Evolutionary conservation across 129 eudicot genomes (phyloP), one percentile per base, ranked within the genome.

Genomic region (Flaveria sonorensis): DNA sequence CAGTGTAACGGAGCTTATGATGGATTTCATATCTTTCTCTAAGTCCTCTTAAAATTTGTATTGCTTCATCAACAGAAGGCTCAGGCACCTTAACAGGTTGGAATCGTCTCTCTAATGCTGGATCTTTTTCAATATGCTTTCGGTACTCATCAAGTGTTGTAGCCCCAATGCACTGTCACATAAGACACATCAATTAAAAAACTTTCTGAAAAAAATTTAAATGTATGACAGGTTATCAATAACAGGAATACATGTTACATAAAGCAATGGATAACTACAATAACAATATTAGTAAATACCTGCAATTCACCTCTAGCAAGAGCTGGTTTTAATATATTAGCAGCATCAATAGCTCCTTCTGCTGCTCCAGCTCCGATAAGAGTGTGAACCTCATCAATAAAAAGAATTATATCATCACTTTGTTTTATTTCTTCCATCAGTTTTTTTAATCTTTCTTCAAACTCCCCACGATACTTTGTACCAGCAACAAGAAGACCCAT

Each of bases 81-180:
- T 92, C 97, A 24, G 96, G 96, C n/a, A 92, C 97, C 83, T 87
- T 92, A 10, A 92, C 97, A 20, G 97, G 96, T 67, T 92, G 97
- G 42, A 92, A 92, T 68, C 96, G 82, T 75, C 97, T 89, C 77
- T 89, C 97, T 7, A 92, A 56, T 28, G 97, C 96, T 10, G 97
- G 96, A 77, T 92, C 97, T 79, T 92, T 92, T 81, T 92, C 97
- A 51, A 92, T 92, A 76, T 92, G 96, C 84, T 92, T 92, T 74
- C 97, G 72, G 88, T 92, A 92, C 42, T 92, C 97, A 72, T 92
- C 97, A 30, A 89, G 96, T 19, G 97, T 92, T 14, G 97, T 92
- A 53, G 97, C 97, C 62, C 97, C 97, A 84, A 92, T 87, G 77
- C 97, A 92, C 97, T 92, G 86, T 55, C 43, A 70, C 19, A 43